Conservation (phyloP, 2,329 filamentous ascomycete genomes). For the Huntiella savannae region DNA sequence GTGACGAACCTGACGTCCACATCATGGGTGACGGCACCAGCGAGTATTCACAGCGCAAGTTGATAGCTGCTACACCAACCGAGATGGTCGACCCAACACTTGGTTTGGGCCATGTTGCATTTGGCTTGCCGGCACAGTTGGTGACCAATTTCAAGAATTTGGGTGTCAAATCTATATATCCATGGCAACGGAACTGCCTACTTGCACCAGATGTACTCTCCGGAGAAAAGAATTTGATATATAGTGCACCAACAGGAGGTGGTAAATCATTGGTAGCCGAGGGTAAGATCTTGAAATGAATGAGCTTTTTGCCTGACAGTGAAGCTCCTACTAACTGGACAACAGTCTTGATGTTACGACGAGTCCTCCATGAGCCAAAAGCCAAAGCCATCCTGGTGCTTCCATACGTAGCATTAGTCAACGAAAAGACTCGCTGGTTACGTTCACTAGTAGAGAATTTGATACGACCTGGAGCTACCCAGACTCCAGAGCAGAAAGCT, state of each 20-base stretch:
- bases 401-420: constrained; percentile 61
- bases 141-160: constrained; percentile 44
- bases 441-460: constrained; percentile 46
- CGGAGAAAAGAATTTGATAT: constrained; percentile 54
- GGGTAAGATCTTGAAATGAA: constrained; percentile 17
- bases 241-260: constrained; percentile 59
- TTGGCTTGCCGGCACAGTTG: constrained; percentile 40
- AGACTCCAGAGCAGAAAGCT: constrained; percentile 19
- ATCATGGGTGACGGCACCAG: constrained; percentile 15
- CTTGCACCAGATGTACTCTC: constrained; percentile 44
- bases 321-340: no score
- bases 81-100: constrained; percentile 33
- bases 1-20: constrained; percentile 11
- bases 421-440: constrained; percentile 62
- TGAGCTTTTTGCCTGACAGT: no score
- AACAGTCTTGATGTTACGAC: constrained; percentile 51
- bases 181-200: constrained; percentile 62
- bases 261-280: constrained; percentile 60
- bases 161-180: constrained; percentile 57
- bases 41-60: constrained; percentile 38
- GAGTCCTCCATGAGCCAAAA: constrained; percentile 40
- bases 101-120: constrained; percentile 41
- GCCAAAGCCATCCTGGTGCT: constrained; percentile 55
- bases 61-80: constrained; percentile 33
- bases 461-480: constrained; percentile 19